Percentiles rank a stretch among this genome's conserved stretches.
phyloP scores from a whole-genome alignment of 306 rosid species.

The Glycine soja region DNA sequence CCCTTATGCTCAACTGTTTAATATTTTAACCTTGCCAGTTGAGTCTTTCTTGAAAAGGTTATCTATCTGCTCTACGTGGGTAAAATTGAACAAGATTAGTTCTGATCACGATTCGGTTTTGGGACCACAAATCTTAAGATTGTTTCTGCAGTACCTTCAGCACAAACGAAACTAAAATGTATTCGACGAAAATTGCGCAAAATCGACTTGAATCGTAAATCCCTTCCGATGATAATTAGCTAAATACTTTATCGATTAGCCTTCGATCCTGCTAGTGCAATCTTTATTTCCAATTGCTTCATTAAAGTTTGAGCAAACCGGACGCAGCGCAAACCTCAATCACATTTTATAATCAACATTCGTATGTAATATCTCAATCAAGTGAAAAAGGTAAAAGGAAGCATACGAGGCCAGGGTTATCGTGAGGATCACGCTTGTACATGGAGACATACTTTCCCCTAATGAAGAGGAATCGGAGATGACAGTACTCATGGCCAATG shows the following conservation, averaged over 20 bases:
- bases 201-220: background rate
- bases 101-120: background rate
- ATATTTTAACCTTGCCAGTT: background rate
- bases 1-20: background rate
- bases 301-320: background rate
- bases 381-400: background rate
- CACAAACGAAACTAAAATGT: background rate
- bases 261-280: background rate
- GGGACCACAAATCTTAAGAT: background rate
- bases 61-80: background rate
- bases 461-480: conserved; percentile 77
- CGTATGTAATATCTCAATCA: background rate
- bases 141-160: background rate
- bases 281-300: conserved; percentile 14
- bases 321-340: background rate
- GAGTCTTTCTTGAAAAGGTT: background rate
- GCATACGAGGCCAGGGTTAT: conserved; percentile 72
- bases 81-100: background rate
- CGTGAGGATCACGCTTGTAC: conserved; percentile 94
- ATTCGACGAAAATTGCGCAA: background rate
- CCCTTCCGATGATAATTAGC: background rate
- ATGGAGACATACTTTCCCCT: conserved; percentile 74
- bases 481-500: conserved; percentile 83
- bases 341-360: background rate
- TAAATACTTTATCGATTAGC: background rate